Evolutionary conservation across 352 stramenopile species (phyloP), one percentile per base, ranked within the genome.

Genomic region (Aphanomyces euteiches): DNA sequence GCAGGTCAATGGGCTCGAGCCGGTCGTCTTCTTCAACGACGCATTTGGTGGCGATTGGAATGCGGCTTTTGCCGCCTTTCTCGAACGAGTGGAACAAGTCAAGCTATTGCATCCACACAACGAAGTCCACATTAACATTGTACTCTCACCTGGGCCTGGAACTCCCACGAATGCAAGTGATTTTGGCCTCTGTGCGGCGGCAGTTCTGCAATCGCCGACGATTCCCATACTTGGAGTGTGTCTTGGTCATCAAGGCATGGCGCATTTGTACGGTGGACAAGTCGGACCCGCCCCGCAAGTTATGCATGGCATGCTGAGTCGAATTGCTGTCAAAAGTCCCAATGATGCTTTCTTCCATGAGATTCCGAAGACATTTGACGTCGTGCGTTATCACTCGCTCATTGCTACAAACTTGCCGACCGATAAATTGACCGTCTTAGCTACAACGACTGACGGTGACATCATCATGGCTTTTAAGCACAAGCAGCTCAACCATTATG

Each of bases 341-440:
- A 41, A 39, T 15, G 67, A 70, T 3, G 21, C 66, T 37, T 75
- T 96, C 10, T 97, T 89, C 48, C 75, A 72, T 38, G 75, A 76
- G 45, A 88, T 84, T 50, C 84, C 66, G n/a, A 83, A 77, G 56
- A 80, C 72, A 74, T 98, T 92, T 66, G 72, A 95, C 15, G 96
- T 97, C n/a, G 95, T 98, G 41, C 84, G 96, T 4, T 99, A 99
- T 79, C 96, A 99, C 80, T 98, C 95, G 57, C 84, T 99, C 8
- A 71, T 94, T 57, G 75, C 78, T 0, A 39, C 73, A 0, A 68
- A 81, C 39, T 45, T 61, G 59, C 71, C 72, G 12, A 63, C 56
- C 4, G 41, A 6, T 10, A 58, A 47, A 38, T 76, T 98, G 28
- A 36, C 73, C 6, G 77, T 92, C 13, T 82, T 82, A 15, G 92